A percentile compares a stretch with the other conserved stretches of the same genome.
phyloP scores from a whole-genome alignment of 176 grass and related monocot genomes.

The Rhynchospora pubera region DNA sequence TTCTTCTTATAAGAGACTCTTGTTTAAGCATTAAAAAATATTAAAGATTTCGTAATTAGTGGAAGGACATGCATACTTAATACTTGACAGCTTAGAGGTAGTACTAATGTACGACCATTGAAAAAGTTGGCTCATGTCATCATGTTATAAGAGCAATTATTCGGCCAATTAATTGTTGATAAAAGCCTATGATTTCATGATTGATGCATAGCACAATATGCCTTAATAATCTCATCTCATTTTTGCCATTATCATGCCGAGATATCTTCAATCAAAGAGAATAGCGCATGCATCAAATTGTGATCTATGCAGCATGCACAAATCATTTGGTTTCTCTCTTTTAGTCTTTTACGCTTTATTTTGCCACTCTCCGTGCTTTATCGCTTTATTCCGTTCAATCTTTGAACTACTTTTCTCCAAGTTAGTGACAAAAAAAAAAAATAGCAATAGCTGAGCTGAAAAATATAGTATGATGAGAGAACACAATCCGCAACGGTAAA shows the following conservation, averaged over 20 bases:
- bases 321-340: constrained; percentile 15
- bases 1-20: neutral
- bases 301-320: constrained; percentile 11
- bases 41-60: neutral
- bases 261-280: constrained; percentile 11
- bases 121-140: neutral
- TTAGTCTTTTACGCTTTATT: neutral
- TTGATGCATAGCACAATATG: neutral
- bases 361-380: constrained; percentile 2
- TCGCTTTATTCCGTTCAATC: neutral
- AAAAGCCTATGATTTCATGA: neutral
- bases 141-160: neutral
- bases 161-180: neutral
- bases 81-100: neutral
- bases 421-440: too few species aligned
- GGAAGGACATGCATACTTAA: neutral
- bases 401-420: neutral
- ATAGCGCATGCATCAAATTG: neutral
- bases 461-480: neutral
- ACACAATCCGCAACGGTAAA: neutral
- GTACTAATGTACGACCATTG: neutral
- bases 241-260: neutral
- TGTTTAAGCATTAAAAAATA: neutral
- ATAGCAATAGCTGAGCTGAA: neutral
- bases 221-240: neutral